Conservation (phyloP, 208 protist species). For the Leishmania aethiopica region DNA sequence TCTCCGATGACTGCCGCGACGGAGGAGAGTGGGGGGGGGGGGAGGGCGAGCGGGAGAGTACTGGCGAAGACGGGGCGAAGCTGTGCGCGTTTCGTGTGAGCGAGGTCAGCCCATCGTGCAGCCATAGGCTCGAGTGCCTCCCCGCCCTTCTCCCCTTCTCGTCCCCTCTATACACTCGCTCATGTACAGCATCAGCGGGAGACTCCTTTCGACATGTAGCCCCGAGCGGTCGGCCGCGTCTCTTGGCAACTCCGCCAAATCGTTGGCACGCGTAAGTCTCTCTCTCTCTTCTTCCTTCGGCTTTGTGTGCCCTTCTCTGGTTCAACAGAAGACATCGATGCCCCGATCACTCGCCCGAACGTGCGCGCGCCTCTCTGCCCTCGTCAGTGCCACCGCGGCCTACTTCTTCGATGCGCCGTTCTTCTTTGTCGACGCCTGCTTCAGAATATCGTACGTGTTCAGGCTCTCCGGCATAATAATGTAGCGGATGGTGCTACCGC, state of each 20-base stretch:
- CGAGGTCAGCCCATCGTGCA: not conserved
- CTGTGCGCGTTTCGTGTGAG: not conserved
- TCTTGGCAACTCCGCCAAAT: not conserved
- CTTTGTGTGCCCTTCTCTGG: no score
- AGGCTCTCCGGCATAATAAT: conserved; percentile 96
- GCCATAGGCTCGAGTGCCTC: not conserved
- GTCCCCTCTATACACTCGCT: not conserved
- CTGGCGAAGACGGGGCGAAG: not conserved
- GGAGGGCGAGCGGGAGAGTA: not conserved
- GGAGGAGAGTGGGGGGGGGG: not conserved
- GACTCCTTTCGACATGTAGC: not conserved
- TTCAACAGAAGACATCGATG: not conserved
- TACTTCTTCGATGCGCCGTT: conserved; percentile 12
- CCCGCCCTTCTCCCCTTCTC: not conserved
- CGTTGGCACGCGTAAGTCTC: not conserved
- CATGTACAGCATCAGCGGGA: not conserved
- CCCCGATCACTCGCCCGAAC: no score
- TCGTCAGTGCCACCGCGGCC: no score
- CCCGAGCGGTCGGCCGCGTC: not conserved
- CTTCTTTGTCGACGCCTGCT: conserved; percentile 53
- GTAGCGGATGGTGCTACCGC: conserved; percentile 98
- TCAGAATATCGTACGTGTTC: conserved; percentile 95
- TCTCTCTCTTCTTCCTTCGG: not conserved
- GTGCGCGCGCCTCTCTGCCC: not conserved
- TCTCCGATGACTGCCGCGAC: not conserved